Conservation (phyloP, 805 yeast genomes). For the Kodamaea jinghongensis region DNA sequence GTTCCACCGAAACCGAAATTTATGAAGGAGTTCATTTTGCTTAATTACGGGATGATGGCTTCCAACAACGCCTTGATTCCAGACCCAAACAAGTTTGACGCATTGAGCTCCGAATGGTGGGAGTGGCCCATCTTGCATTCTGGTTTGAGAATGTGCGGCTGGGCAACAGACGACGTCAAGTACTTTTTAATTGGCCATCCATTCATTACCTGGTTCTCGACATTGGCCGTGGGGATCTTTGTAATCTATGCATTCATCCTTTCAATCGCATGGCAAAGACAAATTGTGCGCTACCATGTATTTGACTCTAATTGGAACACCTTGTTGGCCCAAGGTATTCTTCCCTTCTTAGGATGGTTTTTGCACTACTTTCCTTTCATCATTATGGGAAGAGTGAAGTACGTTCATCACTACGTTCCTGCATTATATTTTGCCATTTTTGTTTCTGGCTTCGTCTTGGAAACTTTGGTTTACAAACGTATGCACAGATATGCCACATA, state of each 20-base stretch:
- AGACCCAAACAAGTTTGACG: constrained; percentile 67
- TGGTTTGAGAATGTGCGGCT: constrained; percentile 76
- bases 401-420: constrained; percentile 45
- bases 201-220: constrained; percentile 63
- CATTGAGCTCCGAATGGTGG: constrained; percentile 75
- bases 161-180: constrained; percentile 55
- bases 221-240: constrained; percentile 23
- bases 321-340: constrained; percentile 28
- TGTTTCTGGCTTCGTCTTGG: constrained; percentile 21
- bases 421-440: constrained; percentile 37
- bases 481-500: constrained; percentile 13
- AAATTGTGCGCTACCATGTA: constrained; percentile 17
- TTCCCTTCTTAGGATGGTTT: constrained; percentile 41
- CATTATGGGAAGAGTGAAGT: constrained; percentile 43
- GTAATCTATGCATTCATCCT: constrained; percentile 18
- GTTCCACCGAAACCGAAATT: constrained; percentile 47
- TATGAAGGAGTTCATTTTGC: constrained; percentile 64
- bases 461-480: constrained; percentile 18
- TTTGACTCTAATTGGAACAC: constrained; percentile 28
- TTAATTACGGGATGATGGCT: constrained; percentile 80
- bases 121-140: constrained; percentile 72
- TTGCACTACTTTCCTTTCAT: constrained; percentile 41
- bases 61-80: constrained; percentile 81
- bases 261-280: constrained; percentile 34
- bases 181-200: constrained; percentile 75